A percentile compares a stretch with the other conserved stretches of the same genome.
phyloP scores from a whole-genome alignment of 495 filamentous ascomycete genomes.

The Penicillium argentinense region DNA sequence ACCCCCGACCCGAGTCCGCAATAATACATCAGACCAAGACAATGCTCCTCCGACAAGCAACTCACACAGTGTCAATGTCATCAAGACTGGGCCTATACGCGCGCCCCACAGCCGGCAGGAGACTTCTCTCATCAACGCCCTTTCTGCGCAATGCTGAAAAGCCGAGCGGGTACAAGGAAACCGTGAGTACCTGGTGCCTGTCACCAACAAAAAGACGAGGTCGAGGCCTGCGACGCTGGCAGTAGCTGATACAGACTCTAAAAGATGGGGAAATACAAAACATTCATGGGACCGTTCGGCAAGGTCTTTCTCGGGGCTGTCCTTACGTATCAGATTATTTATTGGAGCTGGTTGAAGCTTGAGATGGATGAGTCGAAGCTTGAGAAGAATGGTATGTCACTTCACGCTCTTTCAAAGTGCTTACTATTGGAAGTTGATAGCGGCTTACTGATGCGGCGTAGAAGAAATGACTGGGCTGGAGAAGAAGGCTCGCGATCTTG shows the following conservation, averaged over 20 bases:
- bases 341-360: slow-evolving; percentile 86
- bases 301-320: slow-evolving; percentile 86
- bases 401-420: background rate
- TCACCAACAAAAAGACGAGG: too few relatives aligned
- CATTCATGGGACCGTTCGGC: slow-evolving; percentile 73
- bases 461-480: slow-evolving; percentile 45
- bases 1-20: background rate
- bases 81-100: too few relatives aligned
- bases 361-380: slow-evolving; percentile 72
- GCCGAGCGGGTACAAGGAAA: slow-evolving; percentile 26
- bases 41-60: slow-evolving; percentile 17
- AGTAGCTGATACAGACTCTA: too few relatives aligned
- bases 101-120: too few relatives aligned
- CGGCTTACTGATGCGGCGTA: slow-evolving; percentile 12
- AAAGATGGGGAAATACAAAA: slow-evolving; percentile 77
- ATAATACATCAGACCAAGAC: slow-evolving; percentile 4
- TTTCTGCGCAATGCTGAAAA: slow-evolving; percentile 8
- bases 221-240: too few relatives aligned
- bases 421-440: background rate
- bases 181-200: slow-evolving; percentile 21
- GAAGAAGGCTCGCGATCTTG: slow-evolving; percentile 42
- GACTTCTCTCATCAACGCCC: slow-evolving; percentile 12
- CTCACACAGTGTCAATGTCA: too few relatives aligned
- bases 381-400: slow-evolving; percentile 57
- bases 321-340: slow-evolving; percentile 82